Percentiles rank a stretch among this genome's conserved stretches.
Evolutionary conservation across 176 grass and related monocot genomes (phyloP).

Genomic region (Zea mays): DNA sequence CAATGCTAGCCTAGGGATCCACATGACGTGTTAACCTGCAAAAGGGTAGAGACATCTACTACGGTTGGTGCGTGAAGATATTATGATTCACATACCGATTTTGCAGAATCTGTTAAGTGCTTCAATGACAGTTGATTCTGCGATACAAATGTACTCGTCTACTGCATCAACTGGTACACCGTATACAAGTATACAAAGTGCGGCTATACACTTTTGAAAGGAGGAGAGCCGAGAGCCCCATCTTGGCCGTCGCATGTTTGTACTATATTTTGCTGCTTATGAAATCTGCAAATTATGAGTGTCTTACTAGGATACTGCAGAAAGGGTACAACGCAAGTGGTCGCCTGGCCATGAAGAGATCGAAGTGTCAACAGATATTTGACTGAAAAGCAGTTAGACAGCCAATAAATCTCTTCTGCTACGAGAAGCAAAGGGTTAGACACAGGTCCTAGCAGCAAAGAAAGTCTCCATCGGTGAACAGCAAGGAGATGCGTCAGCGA

Average conservation of each 20-base stretch:
- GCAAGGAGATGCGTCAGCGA: constrained; percentile 8
- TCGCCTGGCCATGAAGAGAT: constrained; percentile 42
- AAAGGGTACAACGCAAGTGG: constrained; percentile 57
- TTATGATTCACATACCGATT: no score
- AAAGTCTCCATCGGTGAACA: background rate
- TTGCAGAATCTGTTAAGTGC: no score
- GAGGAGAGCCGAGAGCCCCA: no score
- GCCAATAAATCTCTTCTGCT: constrained; percentile 44
- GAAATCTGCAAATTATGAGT: constrained; percentile 24
- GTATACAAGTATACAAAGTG: no score
- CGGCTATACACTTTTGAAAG: no score
- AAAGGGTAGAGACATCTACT: no score
- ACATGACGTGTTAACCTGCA: no score
- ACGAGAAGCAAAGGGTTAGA: constrained; percentile 48
- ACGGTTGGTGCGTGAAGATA: no score
- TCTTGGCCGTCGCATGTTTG: background rate
- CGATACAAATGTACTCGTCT: no score
- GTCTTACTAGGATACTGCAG: constrained; percentile 32
- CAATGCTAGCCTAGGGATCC: no score
- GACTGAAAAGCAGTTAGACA: constrained; percentile 45
- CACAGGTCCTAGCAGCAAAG: constrained; percentile 27
- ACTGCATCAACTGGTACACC: no score
- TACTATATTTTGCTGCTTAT: constrained; percentile 19
- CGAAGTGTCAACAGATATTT: constrained; percentile 53
- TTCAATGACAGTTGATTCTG: no score